Percentiles rank a stretch among this genome's conserved stretches.
These are phyloP conservation scores for Blastomyces gilchristii DNA, from an alignment of 2,329 filamentous ascomycete species.

Conservation along the genomic window DNA sequence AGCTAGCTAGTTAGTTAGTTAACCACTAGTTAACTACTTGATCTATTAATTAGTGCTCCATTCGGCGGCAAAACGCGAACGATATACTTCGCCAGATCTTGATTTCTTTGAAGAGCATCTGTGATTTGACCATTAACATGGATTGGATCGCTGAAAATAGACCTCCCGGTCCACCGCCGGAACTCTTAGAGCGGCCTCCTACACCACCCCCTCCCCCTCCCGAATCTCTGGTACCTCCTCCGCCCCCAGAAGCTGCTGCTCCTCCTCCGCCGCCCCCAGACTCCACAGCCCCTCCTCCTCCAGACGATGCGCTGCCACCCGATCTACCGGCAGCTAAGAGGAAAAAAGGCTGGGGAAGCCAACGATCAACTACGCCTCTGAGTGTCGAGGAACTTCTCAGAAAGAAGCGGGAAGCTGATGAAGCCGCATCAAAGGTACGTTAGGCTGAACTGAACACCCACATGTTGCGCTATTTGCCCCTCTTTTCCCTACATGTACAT, in stretches of 20 bases:
- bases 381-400: constrained; percentile 78
- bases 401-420: constrained; percentile 78
- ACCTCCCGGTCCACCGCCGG: constrained; percentile 28
- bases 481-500: constrained; percentile 2
- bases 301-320: constrained; percentile 35
- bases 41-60: too few species aligned
- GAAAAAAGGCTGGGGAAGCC: constrained; percentile 37
- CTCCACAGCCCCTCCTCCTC: constrained; percentile 31
- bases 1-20: too few species aligned
- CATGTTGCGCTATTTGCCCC: not conserved
- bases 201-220: constrained; percentile 35
- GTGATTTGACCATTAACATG: constrained; percentile 20
- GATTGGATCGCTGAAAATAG: constrained; percentile 26
- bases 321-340: constrained; percentile 42
- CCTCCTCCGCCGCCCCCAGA: constrained; percentile 31
- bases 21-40: too few species aligned
- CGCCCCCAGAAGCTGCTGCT: constrained; percentile 29
- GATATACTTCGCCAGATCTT: not conserved
- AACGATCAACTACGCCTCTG: constrained; percentile 44
- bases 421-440: constrained; percentile 63
- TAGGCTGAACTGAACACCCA: not conserved
- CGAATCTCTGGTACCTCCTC: constrained; percentile 32
- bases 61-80: not conserved
- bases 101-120: not conserved
- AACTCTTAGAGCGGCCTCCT: constrained; percentile 28